Evolutionary conservation across 805 yeast species (phyloP), one percentile per base, ranked within the genome.

Genomic region (Yarrowia alimentaria): DNA sequence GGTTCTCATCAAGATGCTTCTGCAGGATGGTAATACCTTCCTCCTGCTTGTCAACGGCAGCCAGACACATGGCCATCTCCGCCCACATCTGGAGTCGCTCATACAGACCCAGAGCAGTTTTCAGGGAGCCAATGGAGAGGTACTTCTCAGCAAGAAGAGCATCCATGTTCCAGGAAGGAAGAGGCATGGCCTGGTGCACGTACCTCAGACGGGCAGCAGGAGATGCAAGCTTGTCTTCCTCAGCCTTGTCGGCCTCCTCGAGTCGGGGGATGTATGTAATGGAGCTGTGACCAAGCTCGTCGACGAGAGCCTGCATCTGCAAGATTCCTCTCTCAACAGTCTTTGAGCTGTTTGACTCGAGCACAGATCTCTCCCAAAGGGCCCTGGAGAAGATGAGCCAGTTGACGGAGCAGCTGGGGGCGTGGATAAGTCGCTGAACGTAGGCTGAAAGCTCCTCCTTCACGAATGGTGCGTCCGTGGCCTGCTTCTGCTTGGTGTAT

Each of bases 261-360:
- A 51, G 35, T 17, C 54, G 51, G 24, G 60, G 57, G 16, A 69
- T 58, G 37, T 64, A 72, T 55, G 75, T 85, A 68, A 72, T 78
- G 60, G 71, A 70, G 7, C 82, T 69, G 52, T 81, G 74, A 2
- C 91, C 95, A 19, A 88, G 71, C 64, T 90, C 96, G 61, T 89
- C 96, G 20, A 90, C 93, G 33, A 93, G 70, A 3, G 95, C 82
- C 51, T 90, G 91, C 83, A 93, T 81, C 67, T 93, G 99, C 47
- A 93, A 71, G 4, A 90, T 81, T 45, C 98, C 98, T 64, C 99
- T 77, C 68, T 93, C 98, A 18, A 91, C 83, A 1, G 97, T 91
- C 62, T 85, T 81, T 1, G 95, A 80, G 57, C 80, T 81, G 43
- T 75, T 74, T 0, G 95, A 78, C 64, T 93, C 99, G 28, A 90